phyloP scores from a whole-genome alignment of 768 basidiomycete species.

The Jaapia argillacea region DNA sequence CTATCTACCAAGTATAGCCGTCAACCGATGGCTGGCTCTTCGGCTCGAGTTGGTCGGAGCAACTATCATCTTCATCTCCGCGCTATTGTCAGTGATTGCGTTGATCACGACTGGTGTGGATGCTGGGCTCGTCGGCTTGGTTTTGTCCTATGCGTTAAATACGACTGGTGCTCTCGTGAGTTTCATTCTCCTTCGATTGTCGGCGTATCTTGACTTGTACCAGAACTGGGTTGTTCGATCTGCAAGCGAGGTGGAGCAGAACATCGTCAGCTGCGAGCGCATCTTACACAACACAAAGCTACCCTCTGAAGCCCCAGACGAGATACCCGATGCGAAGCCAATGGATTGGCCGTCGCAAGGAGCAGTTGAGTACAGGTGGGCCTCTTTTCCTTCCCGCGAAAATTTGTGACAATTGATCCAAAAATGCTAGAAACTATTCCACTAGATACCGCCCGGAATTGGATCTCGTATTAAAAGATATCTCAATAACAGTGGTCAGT shows the following conservation, averaged over 20 bases:
- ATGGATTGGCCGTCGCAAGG: conserved; percentile 68
- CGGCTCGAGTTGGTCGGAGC: conserved; percentile 80
- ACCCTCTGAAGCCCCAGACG: conserved; percentile 62
- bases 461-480: conserved; percentile 68
- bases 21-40: conserved; percentile 80
- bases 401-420: conserved; percentile 1
- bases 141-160: conserved; percentile 76
- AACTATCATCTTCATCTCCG: conserved; percentile 67
- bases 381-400: conserved; percentile 6
- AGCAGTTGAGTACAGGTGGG: conserved; percentile 60
- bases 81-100: conserved; percentile 54
- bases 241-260: conserved; percentile 84
- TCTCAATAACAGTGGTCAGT: conserved; percentile 60
- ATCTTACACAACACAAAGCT: conserved; percentile 76
- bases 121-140: conserved; percentile 80
- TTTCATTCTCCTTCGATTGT: conserved; percentile 2
- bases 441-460: conserved; percentile 74
- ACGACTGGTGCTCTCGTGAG: conserved; percentile 74
- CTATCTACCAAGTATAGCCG: conserved; percentile 58
- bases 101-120: conserved; percentile 73
- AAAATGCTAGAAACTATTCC: conserved; percentile 48
- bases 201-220: neutral
- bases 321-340: conserved; percentile 44
- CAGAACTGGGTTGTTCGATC: conserved; percentile 80
- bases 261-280: conserved; percentile 83